Conservation (phyloP, 441 rosid species). For the Pelargonium cotyledonis region DNA sequence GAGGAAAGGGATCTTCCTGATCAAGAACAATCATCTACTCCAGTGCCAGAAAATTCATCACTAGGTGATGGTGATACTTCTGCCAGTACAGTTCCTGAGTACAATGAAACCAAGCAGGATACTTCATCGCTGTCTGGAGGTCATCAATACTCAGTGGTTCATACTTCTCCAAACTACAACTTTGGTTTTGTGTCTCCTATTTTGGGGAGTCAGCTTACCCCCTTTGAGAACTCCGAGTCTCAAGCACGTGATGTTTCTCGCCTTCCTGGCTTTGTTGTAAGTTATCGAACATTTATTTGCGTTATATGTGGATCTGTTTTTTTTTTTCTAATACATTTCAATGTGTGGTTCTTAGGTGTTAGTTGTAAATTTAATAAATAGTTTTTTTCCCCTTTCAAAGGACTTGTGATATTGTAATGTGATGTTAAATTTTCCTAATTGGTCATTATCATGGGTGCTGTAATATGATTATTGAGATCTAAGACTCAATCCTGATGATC, state of each 20-base stretch:
- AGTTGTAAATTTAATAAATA: neutral
- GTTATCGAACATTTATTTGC: constrained; percentile 21
- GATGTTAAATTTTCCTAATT: neutral
- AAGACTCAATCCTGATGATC: constrained; percentile 24
- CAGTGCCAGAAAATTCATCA: constrained; percentile 39
- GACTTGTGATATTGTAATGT: constrained; percentile 2
- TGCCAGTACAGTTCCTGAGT: constrained; percentile 39
- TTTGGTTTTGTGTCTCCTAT: constrained; percentile 63
- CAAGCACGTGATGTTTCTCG: constrained; percentile 69
- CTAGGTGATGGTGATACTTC: constrained; percentile 47
- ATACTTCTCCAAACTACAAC: constrained; percentile 55
- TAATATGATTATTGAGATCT: constrained; percentile 16
- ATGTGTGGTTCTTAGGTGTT: neutral
- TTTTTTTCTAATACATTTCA: constrained; percentile 8
- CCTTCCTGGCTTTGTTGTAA: constrained; percentile 72
- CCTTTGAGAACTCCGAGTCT: constrained; percentile 68
- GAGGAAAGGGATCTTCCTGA: constrained; percentile 51
- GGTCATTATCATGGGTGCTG: neutral
- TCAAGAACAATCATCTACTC: constrained; percentile 41
- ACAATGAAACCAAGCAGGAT: constrained; percentile 56
- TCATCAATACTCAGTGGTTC: constrained; percentile 50
- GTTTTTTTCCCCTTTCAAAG: neutral
- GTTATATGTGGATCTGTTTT: constrained; percentile 1
- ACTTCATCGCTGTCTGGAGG: constrained; percentile 42
- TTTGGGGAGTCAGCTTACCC: constrained; percentile 41